phyloP scores from a whole-genome alignment of 1,139 yeast species.

The Lodderomyces beijingensis region DNA sequence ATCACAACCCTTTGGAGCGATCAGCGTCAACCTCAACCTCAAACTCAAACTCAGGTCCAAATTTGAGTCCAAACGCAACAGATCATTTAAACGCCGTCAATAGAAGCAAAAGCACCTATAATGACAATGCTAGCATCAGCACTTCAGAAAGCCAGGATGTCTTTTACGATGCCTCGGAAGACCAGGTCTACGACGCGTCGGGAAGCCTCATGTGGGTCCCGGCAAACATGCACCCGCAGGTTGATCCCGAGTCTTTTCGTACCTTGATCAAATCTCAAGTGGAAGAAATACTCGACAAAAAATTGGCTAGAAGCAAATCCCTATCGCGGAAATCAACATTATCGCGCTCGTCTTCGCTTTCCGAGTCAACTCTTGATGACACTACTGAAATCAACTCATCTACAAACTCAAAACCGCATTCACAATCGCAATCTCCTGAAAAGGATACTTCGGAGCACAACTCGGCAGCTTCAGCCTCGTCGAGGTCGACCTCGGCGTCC shows the following conservation, averaged over 20 bases:
- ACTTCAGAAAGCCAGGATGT: constrained; percentile 17
- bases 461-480: constrained; percentile 6
- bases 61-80: background rate
- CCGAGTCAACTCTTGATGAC: background rate
- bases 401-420: constrained; percentile 1
- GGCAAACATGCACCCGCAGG: constrained; percentile 87
- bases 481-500: constrained; percentile 11
- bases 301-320: constrained; percentile 17
- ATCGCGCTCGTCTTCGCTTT: constrained; percentile 11
- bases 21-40: background rate
- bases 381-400: background rate
- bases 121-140: constrained; percentile 9
- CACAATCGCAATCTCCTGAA: constrained; percentile 4
- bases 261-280: constrained; percentile 77
- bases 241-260: constrained; percentile 88
- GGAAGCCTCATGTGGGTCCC: constrained; percentile 77
- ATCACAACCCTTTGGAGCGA: background rate
- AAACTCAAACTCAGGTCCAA: background rate
- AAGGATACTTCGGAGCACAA: background rate
- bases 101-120: constrained; percentile 3
- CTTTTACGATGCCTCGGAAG: constrained; percentile 24
- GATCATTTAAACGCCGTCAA: background rate
- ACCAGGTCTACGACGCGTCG: constrained; percentile 23
- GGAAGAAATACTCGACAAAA: constrained; percentile 59
- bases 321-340: constrained; percentile 32